Base-by-base conservation (phyloP, 176 grass and related monocot species). In the Triticum timopheevii region DNA sequence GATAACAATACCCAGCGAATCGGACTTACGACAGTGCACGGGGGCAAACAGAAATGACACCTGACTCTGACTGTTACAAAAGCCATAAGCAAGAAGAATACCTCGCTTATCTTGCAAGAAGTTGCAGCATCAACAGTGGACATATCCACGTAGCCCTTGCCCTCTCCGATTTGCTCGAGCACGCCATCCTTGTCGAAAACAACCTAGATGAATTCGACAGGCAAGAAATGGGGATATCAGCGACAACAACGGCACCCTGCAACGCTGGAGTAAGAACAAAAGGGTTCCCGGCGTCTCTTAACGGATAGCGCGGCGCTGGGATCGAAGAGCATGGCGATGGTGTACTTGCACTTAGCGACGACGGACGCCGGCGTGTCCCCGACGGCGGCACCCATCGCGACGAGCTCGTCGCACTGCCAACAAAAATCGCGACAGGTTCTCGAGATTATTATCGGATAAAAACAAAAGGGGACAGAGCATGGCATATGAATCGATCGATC, bases 251-350 rank as follows among this genome's bases (percentile, higher is more conserved):
- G 49, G 6, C 30, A 38, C 13, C 63, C 40, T 44, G 10, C 7
- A 44, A n/a, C 42, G 59, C 17, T 70, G n/a, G 66, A 56, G 1
- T 74, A 17, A 24, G 13, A 61, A 34, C 0, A 25, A 82, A 81
- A 22, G 16, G 50, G 40, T 38, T 47, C 23, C 61, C 25, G 2
- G 10, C 61, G 36, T 84, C 35, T 81, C 76, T 86, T 93, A 61
- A 98, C 97, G 44, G 97, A 96, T 81, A 94, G 87, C 58, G 90
- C 92, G 38, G 97, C 97, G 87, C 66, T 82, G 59, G 97, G 97
- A 86, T 98, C 97, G 83, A 94, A 98, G 63, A 98, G 92, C 94
- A 94, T 98, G 65, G 97, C 97, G 86, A 98, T 96, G 69, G 97
- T 94, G 77, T 94, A 96, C n/a, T 84, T 94, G 90, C 97, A 98